These are phyloP conservation scores for Butyriboletus appendiculatus DNA, from an alignment of 1,284 basidiomycete species.

Conservation along the genomic window DNA sequence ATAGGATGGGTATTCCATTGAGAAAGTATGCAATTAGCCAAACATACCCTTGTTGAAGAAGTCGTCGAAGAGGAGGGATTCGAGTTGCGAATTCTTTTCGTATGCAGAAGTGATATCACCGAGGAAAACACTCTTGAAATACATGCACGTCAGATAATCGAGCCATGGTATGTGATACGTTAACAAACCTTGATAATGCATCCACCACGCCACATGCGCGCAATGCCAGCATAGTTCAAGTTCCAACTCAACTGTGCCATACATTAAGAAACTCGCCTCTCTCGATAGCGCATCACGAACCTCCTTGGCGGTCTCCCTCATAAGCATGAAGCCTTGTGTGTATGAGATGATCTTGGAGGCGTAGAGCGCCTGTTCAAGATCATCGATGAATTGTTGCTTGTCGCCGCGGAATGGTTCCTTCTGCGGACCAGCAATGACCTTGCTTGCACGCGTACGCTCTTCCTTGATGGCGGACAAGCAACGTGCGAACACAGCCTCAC, in stretches of 20 bases:
- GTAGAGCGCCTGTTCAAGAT: slow-evolving; percentile 99
- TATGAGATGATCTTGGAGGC: slow-evolving; percentile 99
- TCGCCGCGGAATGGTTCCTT: slow-evolving; percentile 95
- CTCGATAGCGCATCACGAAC: slow-evolving; percentile 43
- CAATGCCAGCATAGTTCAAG: slow-evolving; percentile 95
- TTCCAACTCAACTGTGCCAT: slow-evolving; percentile 66
- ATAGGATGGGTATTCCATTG: slow-evolving; percentile 3
- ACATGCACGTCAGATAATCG: slow-evolving; percentile 5
- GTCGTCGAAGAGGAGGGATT: slow-evolving; percentile 94
- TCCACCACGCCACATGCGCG: slow-evolving; percentile 99
- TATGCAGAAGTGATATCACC: slow-evolving; percentile 93
- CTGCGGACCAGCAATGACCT: slow-evolving; percentile 86
- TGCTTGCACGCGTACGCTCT: slow-evolving; percentile 95
- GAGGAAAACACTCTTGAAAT: slow-evolving; percentile 82
- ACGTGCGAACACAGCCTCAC: slow-evolving; percentile 99
- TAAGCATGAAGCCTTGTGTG: slow-evolving; percentile 99
- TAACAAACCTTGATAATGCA: slow-evolving; percentile 91
- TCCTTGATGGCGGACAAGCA: slow-evolving; percentile 97
- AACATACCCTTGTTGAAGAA: slow-evolving; percentile 92
- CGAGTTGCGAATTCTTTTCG: slow-evolving; percentile 83
- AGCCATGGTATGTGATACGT: background rate
- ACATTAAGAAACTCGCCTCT: slow-evolving; percentile 4
- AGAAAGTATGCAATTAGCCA: background rate
- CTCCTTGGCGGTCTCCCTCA: slow-evolving; percentile 98
- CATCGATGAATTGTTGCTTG: slow-evolving; percentile 98